Evolutionary conservation across 2,329 filamentous ascomycete genomes (phyloP).

Genomic region (Geosmithia flava): DNA sequence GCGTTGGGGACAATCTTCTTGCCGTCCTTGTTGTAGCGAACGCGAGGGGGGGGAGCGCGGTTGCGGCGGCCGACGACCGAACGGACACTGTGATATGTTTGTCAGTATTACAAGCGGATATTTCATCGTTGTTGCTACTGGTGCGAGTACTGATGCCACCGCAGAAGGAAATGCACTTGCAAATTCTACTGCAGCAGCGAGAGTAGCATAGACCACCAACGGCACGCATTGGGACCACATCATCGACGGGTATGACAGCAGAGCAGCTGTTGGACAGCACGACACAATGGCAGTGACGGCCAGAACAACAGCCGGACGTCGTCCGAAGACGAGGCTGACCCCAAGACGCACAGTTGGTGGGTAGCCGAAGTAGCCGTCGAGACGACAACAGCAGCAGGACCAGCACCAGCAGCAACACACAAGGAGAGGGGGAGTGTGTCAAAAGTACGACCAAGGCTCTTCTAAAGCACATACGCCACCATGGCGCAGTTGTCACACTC

Average conservation of each 20-base stretch:
- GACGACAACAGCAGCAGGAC: neutral
- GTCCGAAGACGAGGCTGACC: neutral
- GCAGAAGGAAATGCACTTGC: neutral
- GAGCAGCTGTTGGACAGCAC: neutral
- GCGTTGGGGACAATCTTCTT: slow-evolving; percentile 92
- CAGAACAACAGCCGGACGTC: neutral
- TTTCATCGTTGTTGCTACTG: neutral
- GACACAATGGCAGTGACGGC: neutral
- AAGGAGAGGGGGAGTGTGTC: slow-evolving; percentile 16
- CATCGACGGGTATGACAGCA: neutral
- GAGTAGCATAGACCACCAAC: neutral
- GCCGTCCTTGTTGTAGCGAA: slow-evolving; percentile 99
- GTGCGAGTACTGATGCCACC: neutral
- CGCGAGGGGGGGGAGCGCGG: slow-evolving; percentile 92
- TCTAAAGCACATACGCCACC: slow-evolving; percentile 37
- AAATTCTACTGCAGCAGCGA: neutral
- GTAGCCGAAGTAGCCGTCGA: neutral
- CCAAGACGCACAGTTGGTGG: neutral
- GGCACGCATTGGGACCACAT: too few species aligned
- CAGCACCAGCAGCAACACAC: neutral
- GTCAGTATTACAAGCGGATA: slow-evolving; percentile 23
- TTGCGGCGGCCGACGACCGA: slow-evolving; percentile 95
- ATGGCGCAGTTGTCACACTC: slow-evolving; percentile 45
- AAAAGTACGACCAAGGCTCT: slow-evolving; percentile 46
- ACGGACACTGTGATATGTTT: slow-evolving; percentile 60